These are phyloP conservation scores for Diaporthe ampelina DNA, from an alignment of 2,329 filamentous ascomycete genomes.

Conservation along the genomic window DNA sequence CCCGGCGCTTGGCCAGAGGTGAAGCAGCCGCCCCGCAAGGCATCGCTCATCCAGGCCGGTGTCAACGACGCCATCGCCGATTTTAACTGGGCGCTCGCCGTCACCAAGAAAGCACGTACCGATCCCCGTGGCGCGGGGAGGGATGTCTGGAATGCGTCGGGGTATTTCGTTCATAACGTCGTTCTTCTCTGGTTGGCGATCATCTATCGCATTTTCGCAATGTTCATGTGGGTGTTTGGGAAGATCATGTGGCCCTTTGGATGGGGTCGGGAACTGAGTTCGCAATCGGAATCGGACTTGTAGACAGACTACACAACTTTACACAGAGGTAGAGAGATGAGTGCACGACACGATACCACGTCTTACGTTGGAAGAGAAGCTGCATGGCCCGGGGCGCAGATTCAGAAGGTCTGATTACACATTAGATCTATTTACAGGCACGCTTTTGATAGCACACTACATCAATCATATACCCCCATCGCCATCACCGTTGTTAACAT, in stretches of 20 bases:
- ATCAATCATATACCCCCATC: neutral
- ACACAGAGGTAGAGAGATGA: neutral
- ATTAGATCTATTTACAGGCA: conserved; percentile 14
- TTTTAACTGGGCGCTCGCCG: conserved; percentile 40
- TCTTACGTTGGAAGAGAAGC: neutral
- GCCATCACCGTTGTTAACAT: neutral
- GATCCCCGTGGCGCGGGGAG: conserved; percentile 30
- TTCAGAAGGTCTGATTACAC: conserved; percentile 10
- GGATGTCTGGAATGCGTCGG: conserved; percentile 32
- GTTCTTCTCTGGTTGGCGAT: conserved; percentile 31
- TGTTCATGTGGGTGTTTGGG: conserved; percentile 19
- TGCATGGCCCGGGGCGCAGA: too few species aligned
- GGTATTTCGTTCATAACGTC: conserved; percentile 31
- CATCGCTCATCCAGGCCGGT: conserved; percentile 46
- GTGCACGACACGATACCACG: neutral
- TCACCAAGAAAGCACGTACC: conserved; percentile 24
- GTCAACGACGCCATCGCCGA: conserved; percentile 41
- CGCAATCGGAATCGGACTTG: neutral
- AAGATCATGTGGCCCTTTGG: conserved; percentile 11
- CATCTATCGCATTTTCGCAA: conserved; percentile 18
- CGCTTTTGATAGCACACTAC: neutral
- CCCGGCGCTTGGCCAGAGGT: conserved; percentile 48
- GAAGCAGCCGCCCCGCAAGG: conserved; percentile 45
- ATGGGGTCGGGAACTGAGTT: neutral
- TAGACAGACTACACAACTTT: neutral